Evolutionary conservation across 345 rosid species (phyloP).

Genomic region (Populus nigra): DNA sequence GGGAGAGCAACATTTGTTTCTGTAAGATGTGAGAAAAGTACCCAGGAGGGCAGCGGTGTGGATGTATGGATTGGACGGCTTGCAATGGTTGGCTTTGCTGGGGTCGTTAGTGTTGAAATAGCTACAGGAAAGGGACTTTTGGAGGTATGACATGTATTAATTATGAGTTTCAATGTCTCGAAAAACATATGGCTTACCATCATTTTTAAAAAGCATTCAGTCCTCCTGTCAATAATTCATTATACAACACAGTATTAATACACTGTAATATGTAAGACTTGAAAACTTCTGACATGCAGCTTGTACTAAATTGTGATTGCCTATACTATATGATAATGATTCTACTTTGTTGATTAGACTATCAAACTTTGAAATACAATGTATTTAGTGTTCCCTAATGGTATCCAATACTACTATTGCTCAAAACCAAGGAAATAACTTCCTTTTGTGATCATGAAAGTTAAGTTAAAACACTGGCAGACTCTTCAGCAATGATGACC

Average conservation of each 20-base stretch:
- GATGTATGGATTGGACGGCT: constrained; percentile 91
- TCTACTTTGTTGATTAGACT: not conserved
- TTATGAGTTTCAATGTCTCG: not conserved
- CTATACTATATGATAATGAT: not conserved
- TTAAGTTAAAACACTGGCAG: not conserved
- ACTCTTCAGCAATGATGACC: not conserved
- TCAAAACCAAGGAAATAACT: too few species aligned
- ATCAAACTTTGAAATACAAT: not conserved
- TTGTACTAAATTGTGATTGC: not conserved
- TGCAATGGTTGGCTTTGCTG: constrained; percentile 91
- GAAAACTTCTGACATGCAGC: not conserved
- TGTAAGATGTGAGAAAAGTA: constrained; percentile 66
- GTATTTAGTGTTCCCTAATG: not conserved
- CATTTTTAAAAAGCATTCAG: not conserved
- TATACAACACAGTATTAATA: not conserved
- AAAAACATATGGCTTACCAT: not conserved
- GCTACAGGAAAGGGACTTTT: constrained; percentile 86
- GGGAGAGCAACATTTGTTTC: constrained; percentile 46
- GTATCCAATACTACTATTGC: not conserved
- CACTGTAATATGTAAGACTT: not conserved
- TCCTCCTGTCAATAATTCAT: not conserved
- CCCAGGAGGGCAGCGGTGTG: constrained; percentile 49
- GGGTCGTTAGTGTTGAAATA: constrained; percentile 64
- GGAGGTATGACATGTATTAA: constrained; percentile 47
- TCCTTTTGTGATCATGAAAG: not conserved